Base-by-base conservation (phyloP, 768 basidiomycete species). In the Leccinum uliginosum region DNA sequence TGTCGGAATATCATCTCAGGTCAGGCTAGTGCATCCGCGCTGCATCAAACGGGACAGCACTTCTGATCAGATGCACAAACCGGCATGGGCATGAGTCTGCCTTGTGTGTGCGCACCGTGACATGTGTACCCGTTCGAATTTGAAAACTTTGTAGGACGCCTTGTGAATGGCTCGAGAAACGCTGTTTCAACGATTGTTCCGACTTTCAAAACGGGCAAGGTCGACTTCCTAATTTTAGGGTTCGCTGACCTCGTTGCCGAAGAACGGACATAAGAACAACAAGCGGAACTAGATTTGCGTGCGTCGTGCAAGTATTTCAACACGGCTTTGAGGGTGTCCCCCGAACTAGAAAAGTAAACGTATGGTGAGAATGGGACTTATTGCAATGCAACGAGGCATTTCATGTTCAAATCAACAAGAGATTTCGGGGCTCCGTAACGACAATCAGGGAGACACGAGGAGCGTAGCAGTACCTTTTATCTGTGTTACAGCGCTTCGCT, bases 371-470 rank as follows among this genome's bases (percentile, higher is more conserved):
- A 35, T 26, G 24, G 27, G 15, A 44, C 45, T 12, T 30, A 50
- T 26, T 50, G 53, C 17, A 44, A 51, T 51, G 58, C 62, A 68
- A 66, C 65, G 58, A 67, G 58, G 58, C 56, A 43, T 46, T 19
- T 40, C 54, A 43, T 47, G 26, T 30, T 43, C 38, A 40, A 19
- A 47, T 55, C 53, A 47, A 24, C 12, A 29, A 46, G 35, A 43
- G 44, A 43, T 21, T 55, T 58, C 19, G 27, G 43, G 30, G 10
- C 23, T 47, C 43, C 19, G 32, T 35, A 14, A 26, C 53, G 58
- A 62, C 50, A 50, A 47, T 19, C 53, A 34, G n/a, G 21, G 12
- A 44, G 34, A 34, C 29, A 44, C 54, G 55, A 35, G n/a, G 49
- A 10, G 14, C 10, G 7, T 17, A 6, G 48, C 49, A 55, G 64